phyloP scores from a whole-genome alignment of 2,329 filamentous ascomycete species.

The Botrytis porri region DNA sequence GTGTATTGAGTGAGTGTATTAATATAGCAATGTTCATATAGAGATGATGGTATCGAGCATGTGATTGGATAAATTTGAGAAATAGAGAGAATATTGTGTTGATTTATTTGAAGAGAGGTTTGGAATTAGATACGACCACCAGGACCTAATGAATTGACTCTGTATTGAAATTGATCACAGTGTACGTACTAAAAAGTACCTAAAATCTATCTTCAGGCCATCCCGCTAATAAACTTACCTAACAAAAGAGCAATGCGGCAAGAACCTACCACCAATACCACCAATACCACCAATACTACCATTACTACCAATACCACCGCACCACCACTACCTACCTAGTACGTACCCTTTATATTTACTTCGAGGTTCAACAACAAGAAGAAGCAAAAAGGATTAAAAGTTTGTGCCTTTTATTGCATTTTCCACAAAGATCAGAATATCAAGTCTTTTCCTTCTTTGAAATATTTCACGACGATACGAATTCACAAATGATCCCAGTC shows the following conservation, averaged over 20 bases:
- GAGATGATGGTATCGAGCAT: background rate
- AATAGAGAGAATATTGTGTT: background rate
- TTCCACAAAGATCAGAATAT: background rate
- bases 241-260: background rate
- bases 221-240: background rate
- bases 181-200: background rate
- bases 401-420: background rate
- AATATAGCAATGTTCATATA: too few species aligned
- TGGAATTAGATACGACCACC: background rate
- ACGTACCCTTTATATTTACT: background rate
- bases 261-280: background rate
- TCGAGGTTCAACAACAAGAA: background rate
- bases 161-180: too few species aligned
- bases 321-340: background rate
- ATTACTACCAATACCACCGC: too few species aligned
- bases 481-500: constrained; percentile 3
- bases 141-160: too few species aligned
- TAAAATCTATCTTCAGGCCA: background rate
- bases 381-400: background rate
- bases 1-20: too few species aligned
- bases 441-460: background rate
- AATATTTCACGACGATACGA: background rate
- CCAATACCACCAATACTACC: background rate
- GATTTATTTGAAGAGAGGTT: background rate
- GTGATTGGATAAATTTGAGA: background rate